Base-by-base conservation (phyloP, 805 yeast species). In the Kodamaea neixiangensis region DNA sequence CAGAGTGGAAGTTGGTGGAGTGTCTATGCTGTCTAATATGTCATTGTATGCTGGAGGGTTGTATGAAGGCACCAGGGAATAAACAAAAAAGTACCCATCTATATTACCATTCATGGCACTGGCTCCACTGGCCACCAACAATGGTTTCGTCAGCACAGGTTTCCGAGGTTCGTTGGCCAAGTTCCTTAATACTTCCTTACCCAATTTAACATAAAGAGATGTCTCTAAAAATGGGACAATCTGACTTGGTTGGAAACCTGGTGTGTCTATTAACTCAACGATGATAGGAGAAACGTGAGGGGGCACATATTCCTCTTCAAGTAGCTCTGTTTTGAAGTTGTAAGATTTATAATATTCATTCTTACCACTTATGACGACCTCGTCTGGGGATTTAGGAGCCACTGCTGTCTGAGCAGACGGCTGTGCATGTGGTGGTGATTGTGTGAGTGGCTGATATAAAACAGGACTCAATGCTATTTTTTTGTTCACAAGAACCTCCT, bases 171-270 rank as follows among this genome's bases (percentile, higher is more conserved):
- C 86, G 53, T 81, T 73, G 3, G 87, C 87, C 46, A 87, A 67
- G 46, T 86, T 86, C 44, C 76, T 75, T 22, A 87, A 66, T 11
- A 82, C 76, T 29, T 82, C 83, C 45, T 76, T 78, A 43, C 83
- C 85, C 38, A 87, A 64, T 54, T 82, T 76, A 38, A 85, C 73
- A 61, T 85, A 85, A 7, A 87, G 58, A 0, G 91, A 85, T 2
- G 85, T 84, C 58, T 87, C 94, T 40, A 88, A 65, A 60, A 87
- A 88, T 1, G 94, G 96, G 7, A 88, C 87, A 29, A 85, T 78
- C 57, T 80, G 81, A 48, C 81, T 81, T 3, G 85, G 79, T 43
- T 82, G 79, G 63, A 84, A 86, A 2, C 87, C 82, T 0, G 92
- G 90, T 0, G 93, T 85, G 58, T 88, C 96, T 1, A 87, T 80